Percentiles rank a stretch among this genome's conserved stretches.
Evolutionary conservation across 139 green algal species (phyloP).

Genomic region (Klebsormidium nitens): DNA sequence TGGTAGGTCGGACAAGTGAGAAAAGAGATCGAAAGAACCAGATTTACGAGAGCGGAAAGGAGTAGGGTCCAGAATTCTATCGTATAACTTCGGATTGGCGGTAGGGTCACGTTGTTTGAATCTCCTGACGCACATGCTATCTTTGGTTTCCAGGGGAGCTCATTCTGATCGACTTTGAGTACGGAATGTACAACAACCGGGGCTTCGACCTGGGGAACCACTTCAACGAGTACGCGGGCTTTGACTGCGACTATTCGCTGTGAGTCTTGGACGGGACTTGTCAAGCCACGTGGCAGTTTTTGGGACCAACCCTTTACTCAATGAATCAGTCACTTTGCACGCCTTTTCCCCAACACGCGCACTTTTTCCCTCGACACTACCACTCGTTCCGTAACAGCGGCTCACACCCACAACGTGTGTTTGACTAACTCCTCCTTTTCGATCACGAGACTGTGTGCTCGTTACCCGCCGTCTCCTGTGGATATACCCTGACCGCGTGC

Average conservation of each 20-base stretch:
- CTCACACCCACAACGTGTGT: background rate
- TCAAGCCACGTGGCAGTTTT: background rate
- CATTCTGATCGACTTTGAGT: conserved; percentile 97
- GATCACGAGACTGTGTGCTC: too few species aligned
- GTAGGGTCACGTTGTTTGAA: background rate
- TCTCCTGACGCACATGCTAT: background rate
- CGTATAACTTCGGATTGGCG: too few species aligned
- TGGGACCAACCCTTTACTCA: background rate
- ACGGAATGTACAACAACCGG: conserved; percentile 60
- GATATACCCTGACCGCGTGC: too few species aligned
- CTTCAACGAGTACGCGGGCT: conserved; percentile 95
- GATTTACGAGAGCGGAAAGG: too few species aligned
- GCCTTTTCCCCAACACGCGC: background rate
- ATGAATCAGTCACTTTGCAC: background rate
- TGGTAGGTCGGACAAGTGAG: too few species aligned
- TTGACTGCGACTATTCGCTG: conserved; percentile 82
- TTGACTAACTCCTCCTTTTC: background rate
- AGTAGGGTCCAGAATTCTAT: too few species aligned
- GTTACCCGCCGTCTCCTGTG: too few species aligned
- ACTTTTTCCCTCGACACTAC: background rate
- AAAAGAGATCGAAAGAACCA: too few species aligned
- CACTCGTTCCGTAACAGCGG: too few species aligned
- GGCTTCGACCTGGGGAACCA: conserved; percentile 81
- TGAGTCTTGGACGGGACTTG: conserved; percentile 32
- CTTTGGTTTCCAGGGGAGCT: conserved; percentile 30